These are phyloP conservation scores for Saccharomycopsis fibuligera DNA, from an alignment of 805 yeast species.

Conservation along the genomic window DNA sequence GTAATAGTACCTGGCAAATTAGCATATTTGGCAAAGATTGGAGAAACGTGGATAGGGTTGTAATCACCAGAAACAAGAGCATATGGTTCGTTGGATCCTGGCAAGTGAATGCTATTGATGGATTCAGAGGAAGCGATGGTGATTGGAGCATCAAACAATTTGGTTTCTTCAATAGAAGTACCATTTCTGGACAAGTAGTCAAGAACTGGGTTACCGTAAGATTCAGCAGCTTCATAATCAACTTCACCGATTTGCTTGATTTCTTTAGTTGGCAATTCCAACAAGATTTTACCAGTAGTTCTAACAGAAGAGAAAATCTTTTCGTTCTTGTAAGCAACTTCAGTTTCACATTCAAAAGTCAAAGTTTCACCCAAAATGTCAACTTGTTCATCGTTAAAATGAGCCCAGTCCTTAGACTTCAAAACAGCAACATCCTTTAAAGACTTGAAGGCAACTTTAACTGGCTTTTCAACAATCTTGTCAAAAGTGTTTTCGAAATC, in stretches of 20 bases:
- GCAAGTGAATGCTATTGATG: constrained; percentile 66
- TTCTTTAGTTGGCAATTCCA: constrained; percentile 91
- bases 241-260: constrained; percentile 76
- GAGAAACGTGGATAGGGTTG: constrained; percentile 96
- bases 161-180: constrained; percentile 88
- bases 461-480: constrained; percentile 80
- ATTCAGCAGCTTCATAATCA: constrained; percentile 82
- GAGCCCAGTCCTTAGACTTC: constrained; percentile 97
- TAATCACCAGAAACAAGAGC: constrained; percentile 97
- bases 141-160: constrained; percentile 82
- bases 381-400: constrained; percentile 57
- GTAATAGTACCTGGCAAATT: constrained; percentile 95
- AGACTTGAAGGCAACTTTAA: constrained; percentile 63
- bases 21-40: constrained; percentile 91
- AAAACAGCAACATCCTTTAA: constrained; percentile 90
- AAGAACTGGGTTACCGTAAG: constrained; percentile 95
- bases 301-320: constrained; percentile 69
- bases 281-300: constrained; percentile 77
- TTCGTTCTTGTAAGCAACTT: constrained; percentile 72
- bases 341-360: constrained; percentile 84
- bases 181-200: constrained; percentile 93
- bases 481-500: constrained; percentile 93
- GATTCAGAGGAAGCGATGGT: constrained; percentile 59
- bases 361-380: constrained; percentile 74
- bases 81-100: constrained; percentile 93